Conservation (phyloP, 345 rosid species). For the Gossypium mustelinum region DNA sequence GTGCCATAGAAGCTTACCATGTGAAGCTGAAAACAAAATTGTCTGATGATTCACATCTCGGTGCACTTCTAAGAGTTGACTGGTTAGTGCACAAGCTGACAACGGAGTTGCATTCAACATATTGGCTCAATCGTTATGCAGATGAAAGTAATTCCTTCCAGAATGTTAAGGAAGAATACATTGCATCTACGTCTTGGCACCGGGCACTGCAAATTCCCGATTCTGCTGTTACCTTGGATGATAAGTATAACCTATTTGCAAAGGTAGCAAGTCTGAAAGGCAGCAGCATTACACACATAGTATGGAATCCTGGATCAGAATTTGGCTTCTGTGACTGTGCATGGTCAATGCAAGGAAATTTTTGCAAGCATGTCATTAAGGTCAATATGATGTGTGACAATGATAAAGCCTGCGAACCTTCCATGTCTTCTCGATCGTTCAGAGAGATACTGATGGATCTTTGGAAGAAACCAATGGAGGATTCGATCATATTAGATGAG, state of each 20-base stretch:
- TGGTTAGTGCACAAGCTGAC: constrained; percentile 96
- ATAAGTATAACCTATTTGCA: constrained; percentile 44
- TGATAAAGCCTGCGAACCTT: constrained; percentile 35
- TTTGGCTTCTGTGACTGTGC: constrained; percentile 84
- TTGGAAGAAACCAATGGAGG: constrained; percentile 70
- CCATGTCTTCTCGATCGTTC: constrained; percentile 67
- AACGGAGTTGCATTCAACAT: constrained; percentile 84
- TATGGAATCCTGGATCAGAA: constrained; percentile 97
- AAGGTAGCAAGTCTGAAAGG: constrained; percentile 71
- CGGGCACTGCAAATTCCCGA: constrained; percentile 79
- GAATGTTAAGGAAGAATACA: constrained; percentile 84
- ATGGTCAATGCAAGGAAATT: constrained; percentile 90
- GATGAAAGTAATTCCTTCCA: constrained; percentile 90
- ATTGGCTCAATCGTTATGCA: constrained; percentile 90
- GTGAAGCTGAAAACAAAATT: constrained; percentile 76
- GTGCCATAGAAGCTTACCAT: constrained; percentile 97
- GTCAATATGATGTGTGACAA: constrained; percentile 64
- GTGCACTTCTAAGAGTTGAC: constrained; percentile 86
- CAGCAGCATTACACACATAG: constrained; percentile 38
- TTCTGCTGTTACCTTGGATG: constrained; percentile 62
- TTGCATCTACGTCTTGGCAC: constrained; percentile 93
- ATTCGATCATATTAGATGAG: constrained; percentile 58
- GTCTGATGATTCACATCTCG: constrained; percentile 92
- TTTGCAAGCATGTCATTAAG: constrained; percentile 93
- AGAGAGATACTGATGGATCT: constrained; percentile 46